Evolutionary conservation across 2,329 filamentous ascomycete genomes (phyloP), one percentile per base, ranked within the genome.

Genomic region (Tympanopsis confertula): DNA sequence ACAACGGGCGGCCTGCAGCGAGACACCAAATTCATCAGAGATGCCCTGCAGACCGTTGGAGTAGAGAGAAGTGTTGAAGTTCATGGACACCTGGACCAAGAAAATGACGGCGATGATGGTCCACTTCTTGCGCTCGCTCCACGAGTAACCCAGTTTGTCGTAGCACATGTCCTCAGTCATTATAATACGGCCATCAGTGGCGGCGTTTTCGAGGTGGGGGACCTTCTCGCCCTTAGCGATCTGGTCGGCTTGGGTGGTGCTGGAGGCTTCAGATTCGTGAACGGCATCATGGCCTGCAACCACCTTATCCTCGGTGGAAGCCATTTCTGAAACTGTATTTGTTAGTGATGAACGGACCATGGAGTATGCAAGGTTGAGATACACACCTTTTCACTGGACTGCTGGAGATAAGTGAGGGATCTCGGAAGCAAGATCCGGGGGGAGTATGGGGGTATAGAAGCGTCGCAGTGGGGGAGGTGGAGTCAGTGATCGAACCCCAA

Each of bases 41-140:
- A 86, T 83, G 18, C 80, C 79, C 1, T 54, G 51, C 19, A 82
- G 62, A 35, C 74, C 81, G 46, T 84, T 84, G 17, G 78, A 82
- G 58, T 84, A 85, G 5, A 85, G 65, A 37, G 74, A 79, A 3
- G 80, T 82, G 60, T 85, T 85, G 65, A 85, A 82, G 62, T 85
- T 85, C 80, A 85, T 85, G 3, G 80, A 84, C 2, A 77, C 72
- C 52, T 85, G 81, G 4, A 85, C 78, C 47, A 78, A 61, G 61
- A 84, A 84, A 54, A 85, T 82, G 52, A 84, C 68, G n/a, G 68
- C 69, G 39, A 85, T 69, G 47, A 85, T 82, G 50, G 65, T 73
- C 80, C 81, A 86, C 59, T 86, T 86, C 59, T 75, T 80, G 61
- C 59, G 68, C 12, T 45, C 54, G 0, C 77, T 60, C 44, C 73